A percentile compares a stretch with the other conserved stretches of the same genome.
Conservation (phyloP, 2,329 filamentous ascomycete genomes). For the Colletotrichum melonis region DNA sequence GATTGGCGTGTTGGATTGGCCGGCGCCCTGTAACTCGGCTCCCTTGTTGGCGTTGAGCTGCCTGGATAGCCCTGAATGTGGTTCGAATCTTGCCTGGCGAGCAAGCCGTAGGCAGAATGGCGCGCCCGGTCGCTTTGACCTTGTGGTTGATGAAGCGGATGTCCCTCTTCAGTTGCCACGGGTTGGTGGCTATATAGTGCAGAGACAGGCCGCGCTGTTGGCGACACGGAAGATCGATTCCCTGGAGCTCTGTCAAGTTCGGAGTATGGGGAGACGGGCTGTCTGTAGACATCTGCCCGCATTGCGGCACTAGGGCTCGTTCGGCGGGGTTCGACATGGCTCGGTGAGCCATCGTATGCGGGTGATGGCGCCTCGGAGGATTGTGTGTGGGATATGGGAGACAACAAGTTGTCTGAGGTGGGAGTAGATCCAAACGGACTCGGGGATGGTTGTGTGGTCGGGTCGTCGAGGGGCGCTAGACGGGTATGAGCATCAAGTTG, state of each 20-base stretch:
- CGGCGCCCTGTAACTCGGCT: conserved; percentile 75
- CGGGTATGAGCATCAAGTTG: conserved; percentile 32
- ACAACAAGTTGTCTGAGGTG: conserved; percentile 18
- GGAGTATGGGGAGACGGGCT: conserved; percentile 17
- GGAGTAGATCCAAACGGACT: conserved; percentile 5
- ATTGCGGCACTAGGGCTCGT: conserved; percentile 27
- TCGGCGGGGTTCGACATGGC: conserved; percentile 33
- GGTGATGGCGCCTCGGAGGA: background rate
- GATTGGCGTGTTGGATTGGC: conserved; percentile 73
- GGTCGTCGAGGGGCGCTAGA: conserved; percentile 13
- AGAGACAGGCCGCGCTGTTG: conserved; percentile 26
- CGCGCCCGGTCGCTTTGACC: conserved; percentile 69
- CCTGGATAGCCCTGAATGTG: conserved; percentile 69
- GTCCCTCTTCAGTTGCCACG: conserved; percentile 32
- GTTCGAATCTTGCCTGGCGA: conserved; percentile 72
- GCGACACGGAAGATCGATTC: conserved; percentile 9
- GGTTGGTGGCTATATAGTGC: conserved; percentile 40
- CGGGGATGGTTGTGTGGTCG: conserved; percentile 2
- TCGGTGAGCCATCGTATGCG: conserved; percentile 44
- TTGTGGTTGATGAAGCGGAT: conserved; percentile 58
- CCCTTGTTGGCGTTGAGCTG: conserved; percentile 70
- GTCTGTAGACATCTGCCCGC: conserved; percentile 29
- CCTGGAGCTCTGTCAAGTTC: conserved; percentile 19
- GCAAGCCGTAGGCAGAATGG: conserved; percentile 65
- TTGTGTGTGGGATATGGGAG: conserved; percentile 7